Evolutionary conservation across 2,329 filamentous ascomycete genomes (phyloP).

Genomic region (Onygenales sp.): DNA sequence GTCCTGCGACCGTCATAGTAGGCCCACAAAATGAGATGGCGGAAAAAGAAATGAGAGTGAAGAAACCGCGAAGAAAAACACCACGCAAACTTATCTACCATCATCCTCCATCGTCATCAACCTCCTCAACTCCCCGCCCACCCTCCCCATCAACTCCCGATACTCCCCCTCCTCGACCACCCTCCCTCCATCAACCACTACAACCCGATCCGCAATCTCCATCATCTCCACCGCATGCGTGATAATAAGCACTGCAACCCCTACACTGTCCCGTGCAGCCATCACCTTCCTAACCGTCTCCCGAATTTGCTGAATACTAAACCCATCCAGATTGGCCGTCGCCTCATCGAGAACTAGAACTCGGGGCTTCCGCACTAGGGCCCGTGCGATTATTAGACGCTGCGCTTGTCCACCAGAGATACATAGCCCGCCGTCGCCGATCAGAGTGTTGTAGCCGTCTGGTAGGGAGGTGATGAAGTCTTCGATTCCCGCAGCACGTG

Average conservation of each 20-base stretch:
- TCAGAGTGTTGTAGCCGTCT: slow-evolving; percentile 58
- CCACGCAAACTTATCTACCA: background rate
- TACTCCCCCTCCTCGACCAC: slow-evolving; percentile 62
- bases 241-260: slow-evolving; percentile 65
- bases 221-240: slow-evolving; percentile 85
- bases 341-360: slow-evolving; percentile 80
- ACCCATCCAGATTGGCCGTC: slow-evolving; percentile 67
- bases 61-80: background rate
- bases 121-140: slow-evolving; percentile 39
- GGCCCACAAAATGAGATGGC: too few species aligned
- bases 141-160: slow-evolving; percentile 43
- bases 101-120: slow-evolving; percentile 27
- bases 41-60: too few species aligned
- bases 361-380: slow-evolving; percentile 59
- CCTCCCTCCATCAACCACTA: slow-evolving; percentile 61
- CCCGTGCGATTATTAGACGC: slow-evolving; percentile 69
- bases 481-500: slow-evolving; percentile 53
- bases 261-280: slow-evolving; percentile 14
- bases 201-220: slow-evolving; percentile 61
- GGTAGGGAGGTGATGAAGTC: slow-evolving; percentile 68
- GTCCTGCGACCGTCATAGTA: too few species aligned
- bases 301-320: slow-evolving; percentile 56
- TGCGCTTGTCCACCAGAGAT: slow-evolving; percentile 79
- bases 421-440: slow-evolving; percentile 66
- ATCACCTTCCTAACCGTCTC: slow-evolving; percentile 51